Evolutionary conservation across 2,329 filamentous ascomycete species (phyloP), one percentile per base, ranked within the genome.

Genomic region (Thelonectria blattea): DNA sequence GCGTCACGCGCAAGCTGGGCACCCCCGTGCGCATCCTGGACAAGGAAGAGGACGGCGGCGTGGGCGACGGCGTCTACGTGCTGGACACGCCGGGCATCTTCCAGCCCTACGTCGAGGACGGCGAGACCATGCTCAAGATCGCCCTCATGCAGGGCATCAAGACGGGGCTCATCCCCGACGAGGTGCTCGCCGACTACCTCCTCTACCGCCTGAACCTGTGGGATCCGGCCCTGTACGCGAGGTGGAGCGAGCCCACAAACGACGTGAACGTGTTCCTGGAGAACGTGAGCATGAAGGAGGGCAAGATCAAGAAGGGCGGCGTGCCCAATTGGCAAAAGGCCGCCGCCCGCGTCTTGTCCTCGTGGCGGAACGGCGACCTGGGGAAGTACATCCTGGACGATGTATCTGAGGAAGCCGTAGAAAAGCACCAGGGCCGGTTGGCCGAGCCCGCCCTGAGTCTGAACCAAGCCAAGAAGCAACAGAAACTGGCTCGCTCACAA

Each of bases 1-100:
- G 95, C 45, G 84, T 98, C 5, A 99, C 95, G 56, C 85, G 95
- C 62, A 96, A 93, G 74, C 86, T 99, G 42, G 86, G 88, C 17
- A 91, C 86, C 5, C 88, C 91, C 0, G 93, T 99, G 27, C 94
- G 95, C 71, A 90, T 99, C 65, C 71, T 85, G 56, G 68, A 73
- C 20, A 58, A 73, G 1, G 71, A 69, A 78, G 83, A 77, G 64
- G 78, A 68, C 62, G 79, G 75, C 17, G 76, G 71, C 3, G 70
- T 81, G 20, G 82, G 81, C 22, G 81, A 84, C 46, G 89, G 89
- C 45, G 89, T 97, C 5, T 97, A 95, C 74, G 79, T 98, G 45
- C 80, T 96, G 49, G 95, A 99, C 76, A 97, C 94, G 0, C 95
- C 95, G 0, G 95, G 95, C 49, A 93, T 99, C 9, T 99, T 98